A percentile compares a stretch with the other conserved stretches of the same genome.
Conservation (phyloP, 129 eudicot species). For the sunflower (Helianthus annuus) region HanXRQr2.0-SUNRISE NC_035442.2:157767905-157768404, state of each 20-base stretch:
- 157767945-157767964: conserved; percentile 60
- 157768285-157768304: neutral
- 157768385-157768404: conserved; percentile 43
- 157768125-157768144: conserved; percentile 46
- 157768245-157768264: neutral
- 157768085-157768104: conserved; percentile 1
- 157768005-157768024: conserved; percentile 34
- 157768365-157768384: conserved; percentile 40
- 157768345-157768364: conserved; percentile 68
- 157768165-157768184: conserved; percentile 69
- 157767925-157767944: conserved; percentile 47
- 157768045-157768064: conserved; percentile 38
- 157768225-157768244: neutral
- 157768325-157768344: conserved; percentile 63
- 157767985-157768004: conserved; percentile 19
- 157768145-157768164: conserved; percentile 55
- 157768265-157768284: neutral
- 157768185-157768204: conserved; percentile 41
- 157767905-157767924: conserved; percentile 25
- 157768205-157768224: neutral
- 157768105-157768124: neutral
- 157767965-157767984: conserved; percentile 26
- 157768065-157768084: conserved; percentile 23
- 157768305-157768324: conserved; percentile 42
- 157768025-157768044: conserved; percentile 44